These are phyloP conservation scores for Pneumocystis canis DNA, from an alignment of 1,139 yeast genomes.

Conservation along the genomic window DNA sequence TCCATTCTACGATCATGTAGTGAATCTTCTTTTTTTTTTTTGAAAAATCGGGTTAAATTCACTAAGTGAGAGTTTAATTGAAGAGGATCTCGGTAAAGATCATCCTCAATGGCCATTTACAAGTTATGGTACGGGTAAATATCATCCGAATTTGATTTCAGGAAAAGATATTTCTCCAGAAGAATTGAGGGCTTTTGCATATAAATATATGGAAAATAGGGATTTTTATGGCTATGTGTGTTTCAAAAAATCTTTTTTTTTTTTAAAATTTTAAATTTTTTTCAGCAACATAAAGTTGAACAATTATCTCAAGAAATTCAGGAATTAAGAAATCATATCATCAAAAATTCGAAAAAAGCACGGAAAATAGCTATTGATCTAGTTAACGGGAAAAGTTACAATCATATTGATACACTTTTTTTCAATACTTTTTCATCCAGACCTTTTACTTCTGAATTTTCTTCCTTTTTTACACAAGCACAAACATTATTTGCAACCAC, in stretches of 20 bases:
- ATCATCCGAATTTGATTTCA: conserved; percentile 3
- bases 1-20: background rate
- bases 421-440: background rate
- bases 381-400: background rate
- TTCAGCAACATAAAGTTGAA: background rate
- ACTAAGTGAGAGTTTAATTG: background rate
- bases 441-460: background rate
- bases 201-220: background rate
- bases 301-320: background rate
- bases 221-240: background rate
- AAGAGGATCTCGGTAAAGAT: conserved; percentile 3
- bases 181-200: conserved; percentile 6
- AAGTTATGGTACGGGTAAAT: conserved; percentile 6
- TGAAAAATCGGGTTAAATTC: background rate
- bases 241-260: background rate
- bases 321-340: background rate
- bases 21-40: background rate
- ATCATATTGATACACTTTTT: background rate
- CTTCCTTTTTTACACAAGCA: background rate
- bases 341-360: background rate
- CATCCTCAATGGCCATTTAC: conserved; percentile 9
- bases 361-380: background rate
- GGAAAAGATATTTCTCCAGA: conserved; percentile 9
- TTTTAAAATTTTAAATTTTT: background rate
- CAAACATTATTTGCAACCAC: too few species aligned